phyloP scores from a whole-genome alignment of 2,329 filamentous ascomycete species.

The Cryphonectria nitschkei region DNA sequence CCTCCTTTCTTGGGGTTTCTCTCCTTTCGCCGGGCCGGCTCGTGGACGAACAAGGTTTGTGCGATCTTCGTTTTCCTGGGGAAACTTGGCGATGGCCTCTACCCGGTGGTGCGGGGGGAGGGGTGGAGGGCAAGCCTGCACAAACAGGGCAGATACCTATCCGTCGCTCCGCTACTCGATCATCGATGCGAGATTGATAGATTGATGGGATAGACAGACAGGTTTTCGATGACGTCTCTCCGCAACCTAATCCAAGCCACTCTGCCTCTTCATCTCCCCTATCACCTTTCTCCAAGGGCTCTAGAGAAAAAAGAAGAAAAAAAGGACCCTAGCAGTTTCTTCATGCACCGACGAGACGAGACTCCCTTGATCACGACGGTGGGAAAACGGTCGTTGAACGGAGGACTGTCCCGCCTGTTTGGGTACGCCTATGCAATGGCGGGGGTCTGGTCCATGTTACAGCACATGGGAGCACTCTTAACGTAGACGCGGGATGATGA shows the following conservation, averaged over 20 bases:
- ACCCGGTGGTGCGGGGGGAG: neutral
- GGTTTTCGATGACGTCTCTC: neutral
- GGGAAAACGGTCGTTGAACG: neutral
- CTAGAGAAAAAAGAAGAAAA: too few species aligned
- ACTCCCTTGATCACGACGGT: neutral
- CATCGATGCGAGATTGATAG: neutral
- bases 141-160: neutral
- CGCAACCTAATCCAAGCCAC: neutral
- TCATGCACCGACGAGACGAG: neutral
- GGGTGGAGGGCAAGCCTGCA: neutral
- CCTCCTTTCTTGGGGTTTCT: neutral
- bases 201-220: neutral
- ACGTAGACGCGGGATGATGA: neutral
- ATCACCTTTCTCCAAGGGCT: neutral
- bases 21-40: neutral
- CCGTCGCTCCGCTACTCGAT: neutral
- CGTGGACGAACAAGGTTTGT: neutral
- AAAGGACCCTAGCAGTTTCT: neutral
- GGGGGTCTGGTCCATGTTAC: neutral
- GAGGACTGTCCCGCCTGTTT: neutral
- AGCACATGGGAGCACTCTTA: neutral
- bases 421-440: neutral
- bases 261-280: neutral
- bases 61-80: neutral
- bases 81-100: constrained; percentile 2